Evolutionary conservation across 1,139 yeast genomes (phyloP).

Genomic region (Pichia sp.): DNA sequence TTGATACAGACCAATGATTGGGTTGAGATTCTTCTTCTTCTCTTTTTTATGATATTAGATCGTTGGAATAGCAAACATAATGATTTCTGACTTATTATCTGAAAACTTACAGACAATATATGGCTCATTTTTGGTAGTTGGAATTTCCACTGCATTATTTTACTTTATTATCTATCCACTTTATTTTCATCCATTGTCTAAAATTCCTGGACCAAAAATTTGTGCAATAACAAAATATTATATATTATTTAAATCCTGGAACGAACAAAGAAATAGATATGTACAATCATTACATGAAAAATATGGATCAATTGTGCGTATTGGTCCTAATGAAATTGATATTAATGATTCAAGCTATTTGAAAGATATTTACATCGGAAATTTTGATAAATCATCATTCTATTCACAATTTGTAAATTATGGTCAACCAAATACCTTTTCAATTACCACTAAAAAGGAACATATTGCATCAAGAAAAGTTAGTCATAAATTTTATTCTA

Average conservation of each 20-base stretch:
- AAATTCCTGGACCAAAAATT: slow-evolving; percentile 56
- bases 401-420: slow-evolving; percentile 60
- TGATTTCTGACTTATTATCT: slow-evolving; percentile 7
- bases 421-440: slow-evolving; percentile 53
- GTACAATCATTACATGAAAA: slow-evolving; percentile 46
- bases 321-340: slow-evolving; percentile 59
- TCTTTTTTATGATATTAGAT: too few species aligned
- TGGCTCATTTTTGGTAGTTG: slow-evolving; percentile 1
- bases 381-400: slow-evolving; percentile 54
- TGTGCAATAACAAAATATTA: slow-evolving; percentile 44
- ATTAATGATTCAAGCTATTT: slow-evolving; percentile 48
- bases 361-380: slow-evolving; percentile 51
- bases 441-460: slow-evolving; percentile 41
- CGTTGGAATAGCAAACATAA: neutral
- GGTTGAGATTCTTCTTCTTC: too few species aligned
- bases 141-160: slow-evolving; percentile 22
- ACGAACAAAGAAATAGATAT: slow-evolving; percentile 43
- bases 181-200: slow-evolving; percentile 42
- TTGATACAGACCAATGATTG: too few species aligned
- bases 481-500: slow-evolving; percentile 45
- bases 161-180: slow-evolving; percentile 40
- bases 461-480: slow-evolving; percentile 48
- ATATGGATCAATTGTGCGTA: slow-evolving; percentile 57
- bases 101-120: neutral
- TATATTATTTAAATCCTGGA: slow-evolving; percentile 48